Conservation (phyloP, 2,329 filamentous ascomycete species). For the Fonsecaea nubica region DNA sequence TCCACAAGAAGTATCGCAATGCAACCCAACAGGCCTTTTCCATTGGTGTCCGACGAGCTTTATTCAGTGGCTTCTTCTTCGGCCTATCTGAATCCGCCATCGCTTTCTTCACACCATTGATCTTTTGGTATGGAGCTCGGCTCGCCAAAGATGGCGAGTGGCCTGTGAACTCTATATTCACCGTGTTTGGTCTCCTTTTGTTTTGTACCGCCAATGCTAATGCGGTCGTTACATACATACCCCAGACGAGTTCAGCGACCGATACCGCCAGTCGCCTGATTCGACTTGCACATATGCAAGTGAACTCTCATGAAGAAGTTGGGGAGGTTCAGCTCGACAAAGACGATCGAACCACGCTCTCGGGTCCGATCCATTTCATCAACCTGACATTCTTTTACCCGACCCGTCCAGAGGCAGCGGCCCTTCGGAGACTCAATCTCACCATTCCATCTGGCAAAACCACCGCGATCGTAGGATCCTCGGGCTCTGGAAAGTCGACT, state of each 20-base stretch:
- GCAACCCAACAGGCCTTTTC: constrained; percentile 61
- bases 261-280: constrained; percentile 76
- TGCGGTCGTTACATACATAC: constrained; percentile 74
- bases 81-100: constrained; percentile 78
- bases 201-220: constrained; percentile 78
- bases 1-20: constrained; percentile 66
- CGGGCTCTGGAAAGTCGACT: constrained; percentile 91
- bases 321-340: constrained; percentile 53
- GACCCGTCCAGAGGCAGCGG: constrained; percentile 56
- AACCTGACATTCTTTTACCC: constrained; percentile 76
- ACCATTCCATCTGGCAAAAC: constrained; percentile 67
- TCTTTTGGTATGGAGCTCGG: constrained; percentile 81
- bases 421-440: constrained; percentile 72
- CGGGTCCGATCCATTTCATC: constrained; percentile 64
- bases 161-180: constrained; percentile 67
- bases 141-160: constrained; percentile 62
- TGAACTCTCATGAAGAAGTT: constrained; percentile 63
- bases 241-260: constrained; percentile 77
- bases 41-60: constrained; percentile 70
- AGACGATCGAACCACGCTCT: constrained; percentile 41
- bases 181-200: constrained; percentile 82
- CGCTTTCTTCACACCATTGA: constrained; percentile 74
- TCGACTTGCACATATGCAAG: constrained; percentile 62
- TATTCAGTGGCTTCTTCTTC: constrained; percentile 72
- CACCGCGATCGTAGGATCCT: constrained; percentile 80